phyloP scores from a whole-genome alignment of 768 basidiomycete species.

The Hypholoma sublateritium region DNA sequence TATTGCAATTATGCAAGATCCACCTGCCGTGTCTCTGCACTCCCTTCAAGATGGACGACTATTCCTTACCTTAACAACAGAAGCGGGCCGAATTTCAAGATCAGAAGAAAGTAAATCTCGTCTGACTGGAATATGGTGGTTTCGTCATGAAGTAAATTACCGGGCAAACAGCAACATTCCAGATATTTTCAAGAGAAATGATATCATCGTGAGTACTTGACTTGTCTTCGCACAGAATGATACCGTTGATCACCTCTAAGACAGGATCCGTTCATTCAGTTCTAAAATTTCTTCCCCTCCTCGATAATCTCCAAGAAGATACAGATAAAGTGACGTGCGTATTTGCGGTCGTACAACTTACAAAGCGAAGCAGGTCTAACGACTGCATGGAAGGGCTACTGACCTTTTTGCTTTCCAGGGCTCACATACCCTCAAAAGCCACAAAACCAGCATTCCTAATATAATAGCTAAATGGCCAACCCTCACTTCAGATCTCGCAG shows the following conservation, averaged over 20 bases:
- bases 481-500: slow-evolving; percentile 50
- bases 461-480: slow-evolving; percentile 71
- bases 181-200: slow-evolving; percentile 72
- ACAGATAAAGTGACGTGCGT: slow-evolving; percentile 61
- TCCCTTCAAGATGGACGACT: slow-evolving; percentile 76
- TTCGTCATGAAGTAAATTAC: slow-evolving; percentile 44
- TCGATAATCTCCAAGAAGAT: slow-evolving; percentile 72
- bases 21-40: slow-evolving; percentile 66
- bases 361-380: slow-evolving; percentile 13
- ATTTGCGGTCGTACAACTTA: slow-evolving; percentile 5
- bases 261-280: slow-evolving; percentile 78
- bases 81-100: slow-evolving; percentile 1
- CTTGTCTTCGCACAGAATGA: neutral
- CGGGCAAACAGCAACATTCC: slow-evolving; percentile 49
- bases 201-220: slow-evolving; percentile 52
- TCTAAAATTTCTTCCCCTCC: slow-evolving; percentile 64
- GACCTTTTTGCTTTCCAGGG: slow-evolving; percentile 84
- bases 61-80: slow-evolving; percentile 45
- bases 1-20: slow-evolving; percentile 71
- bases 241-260: slow-evolving; percentile 37
- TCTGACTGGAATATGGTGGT: slow-evolving; percentile 74
- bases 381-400: slow-evolving; percentile 50
- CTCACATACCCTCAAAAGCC: slow-evolving; percentile 48
- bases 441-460: slow-evolving; percentile 49
- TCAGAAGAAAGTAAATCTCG: slow-evolving; percentile 17